Percentiles rank a stretch among this genome's conserved stretches.
These are phyloP conservation scores for Metschnikowia koreensis DNA, from an alignment of 805 yeast genomes.

Conservation along the genomic window DNA sequence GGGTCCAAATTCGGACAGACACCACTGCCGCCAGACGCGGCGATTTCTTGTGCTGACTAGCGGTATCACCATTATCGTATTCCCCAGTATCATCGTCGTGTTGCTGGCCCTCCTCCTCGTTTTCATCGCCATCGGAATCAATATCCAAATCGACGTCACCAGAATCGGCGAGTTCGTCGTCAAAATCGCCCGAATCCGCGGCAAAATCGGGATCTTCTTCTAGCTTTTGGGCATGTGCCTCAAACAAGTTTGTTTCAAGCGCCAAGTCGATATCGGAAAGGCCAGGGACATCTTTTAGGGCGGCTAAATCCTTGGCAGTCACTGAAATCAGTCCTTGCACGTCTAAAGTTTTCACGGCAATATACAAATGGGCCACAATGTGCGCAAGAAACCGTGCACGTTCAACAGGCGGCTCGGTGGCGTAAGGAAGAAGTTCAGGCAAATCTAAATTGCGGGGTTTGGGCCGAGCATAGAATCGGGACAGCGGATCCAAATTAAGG, in stretches of 20 bases:
- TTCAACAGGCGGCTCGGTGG: slow-evolving; percentile 63
- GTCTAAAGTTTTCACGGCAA: slow-evolving; percentile 73
- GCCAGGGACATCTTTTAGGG: slow-evolving; percentile 30
- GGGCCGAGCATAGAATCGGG: slow-evolving; percentile 37
- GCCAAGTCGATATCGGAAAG: slow-evolving; percentile 45
- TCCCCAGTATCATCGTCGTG: slow-evolving; percentile 31
- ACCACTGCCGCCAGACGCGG: slow-evolving; percentile 72
- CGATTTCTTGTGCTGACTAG: slow-evolving; percentile 57
- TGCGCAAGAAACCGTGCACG: slow-evolving; percentile 73
- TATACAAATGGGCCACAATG: slow-evolving; percentile 75
- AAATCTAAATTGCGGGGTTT: slow-evolving; percentile 42
- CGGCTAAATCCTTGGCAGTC: slow-evolving; percentile 64
- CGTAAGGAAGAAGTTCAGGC: slow-evolving; percentile 64
- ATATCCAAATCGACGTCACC: slow-evolving; percentile 42
- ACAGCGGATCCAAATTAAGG: slow-evolving; percentile 32
- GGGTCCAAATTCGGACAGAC: slow-evolving; percentile 80
- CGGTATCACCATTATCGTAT: slow-evolving; percentile 31
- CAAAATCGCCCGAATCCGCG: slow-evolving; percentile 26
- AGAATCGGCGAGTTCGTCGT: slow-evolving; percentile 27
- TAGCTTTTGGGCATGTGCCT: slow-evolving; percentile 17
- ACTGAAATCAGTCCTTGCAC: slow-evolving; percentile 67
- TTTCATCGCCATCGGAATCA: slow-evolving; percentile 42
- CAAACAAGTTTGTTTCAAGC: slow-evolving; percentile 52
- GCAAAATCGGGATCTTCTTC: slow-evolving; percentile 18
- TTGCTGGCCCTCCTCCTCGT: slow-evolving; percentile 36